phyloP scores from a whole-genome alignment of 2,329 filamentous ascomycete species.

The Fusarium citri region DNA sequence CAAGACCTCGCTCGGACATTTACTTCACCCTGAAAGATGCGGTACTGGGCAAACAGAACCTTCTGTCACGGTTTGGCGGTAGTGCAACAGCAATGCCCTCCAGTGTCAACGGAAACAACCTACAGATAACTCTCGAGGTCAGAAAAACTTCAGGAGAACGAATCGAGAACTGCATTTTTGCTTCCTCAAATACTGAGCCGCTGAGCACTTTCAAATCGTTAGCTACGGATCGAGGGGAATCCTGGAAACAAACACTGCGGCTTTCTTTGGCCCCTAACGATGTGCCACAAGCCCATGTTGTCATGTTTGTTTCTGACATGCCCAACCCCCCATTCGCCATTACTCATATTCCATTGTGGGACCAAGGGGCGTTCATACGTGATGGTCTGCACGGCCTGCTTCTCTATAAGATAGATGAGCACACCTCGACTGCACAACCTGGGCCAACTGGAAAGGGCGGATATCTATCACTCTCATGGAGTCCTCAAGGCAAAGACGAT shows the following conservation, averaged over 20 bases:
- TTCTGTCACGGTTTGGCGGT: constrained; percentile 75
- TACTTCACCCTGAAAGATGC: constrained; percentile 89
- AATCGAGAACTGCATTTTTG: constrained; percentile 87
- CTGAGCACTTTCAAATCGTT: constrained; percentile 90
- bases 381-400: constrained; percentile 86
- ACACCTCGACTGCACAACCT: constrained; percentile 76
- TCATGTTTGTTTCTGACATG: constrained; percentile 89
- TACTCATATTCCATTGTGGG: constrained; percentile 94
- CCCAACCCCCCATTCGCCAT: constrained; percentile 91
- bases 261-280: constrained; percentile 82
- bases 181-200: constrained; percentile 82
- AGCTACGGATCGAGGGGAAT: constrained; percentile 79
- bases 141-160: constrained; percentile 81
- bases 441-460: constrained; percentile 79
- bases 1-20: constrained; percentile 90
- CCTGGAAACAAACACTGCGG: constrained; percentile 90
- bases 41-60: constrained; percentile 79
- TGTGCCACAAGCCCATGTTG: constrained; percentile 84
- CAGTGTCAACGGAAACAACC: constrained; percentile 73
- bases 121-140: constrained; percentile 92
- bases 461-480: constrained; percentile 88
- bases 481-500: constrained; percentile 72
- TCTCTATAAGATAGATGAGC: constrained; percentile 92
- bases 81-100: constrained; percentile 77
- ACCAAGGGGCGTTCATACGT: constrained; percentile 86